Base-by-base conservation (phyloP, 1,284 basidiomycete species). In the Irpex sp. region DNA sequence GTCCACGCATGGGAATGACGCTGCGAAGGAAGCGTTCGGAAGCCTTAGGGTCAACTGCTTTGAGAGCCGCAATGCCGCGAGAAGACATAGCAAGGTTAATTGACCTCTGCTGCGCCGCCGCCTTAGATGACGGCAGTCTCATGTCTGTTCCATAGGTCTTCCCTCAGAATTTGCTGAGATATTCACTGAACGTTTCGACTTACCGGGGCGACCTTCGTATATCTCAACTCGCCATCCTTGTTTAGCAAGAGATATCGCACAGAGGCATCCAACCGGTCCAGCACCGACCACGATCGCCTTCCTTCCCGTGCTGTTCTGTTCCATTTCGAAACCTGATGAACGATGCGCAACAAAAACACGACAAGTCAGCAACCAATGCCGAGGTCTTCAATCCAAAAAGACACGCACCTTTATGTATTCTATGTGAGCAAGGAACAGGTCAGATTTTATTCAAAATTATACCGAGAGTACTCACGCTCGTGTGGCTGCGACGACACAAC, bases 71-170 rank as follows among this genome's bases (percentile, higher is more conserved):
- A 62, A 98, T 89, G 65, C 96, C 97, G 61, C 97, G 88, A 64
- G 94, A 87, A 17, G 96, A 98, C 67, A 99, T 94, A 40, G 96
- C 96, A 59, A 99, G 84, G 79, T 99, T 99, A 79, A 99, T 98
- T 62, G 94, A 97, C 64, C 97, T 87, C 69, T 91, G 88, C 71
- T 87, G 83, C 44, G 82, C 77, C 62, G 79, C 80, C 59, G 81
- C 81, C 75, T 85, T 89, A 61, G 87, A 88, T 48, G 86, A 82
- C 55, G 88, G 82, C 62, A 89, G 81, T 44, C 92, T 86, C 71
- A 89, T 81, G 77, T 93, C 91, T 93, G 63, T 60, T 60, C 54
- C 57, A 44, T 62, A 62, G 68, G 58, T 54, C 60, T 59, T 47
- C n/a, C 3, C 65, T 59, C 60, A 64, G 61, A 55, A 51, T 59